Conservation (phyloP, 257 asterid genomes). For the Solanum dulcamara region DNA sequence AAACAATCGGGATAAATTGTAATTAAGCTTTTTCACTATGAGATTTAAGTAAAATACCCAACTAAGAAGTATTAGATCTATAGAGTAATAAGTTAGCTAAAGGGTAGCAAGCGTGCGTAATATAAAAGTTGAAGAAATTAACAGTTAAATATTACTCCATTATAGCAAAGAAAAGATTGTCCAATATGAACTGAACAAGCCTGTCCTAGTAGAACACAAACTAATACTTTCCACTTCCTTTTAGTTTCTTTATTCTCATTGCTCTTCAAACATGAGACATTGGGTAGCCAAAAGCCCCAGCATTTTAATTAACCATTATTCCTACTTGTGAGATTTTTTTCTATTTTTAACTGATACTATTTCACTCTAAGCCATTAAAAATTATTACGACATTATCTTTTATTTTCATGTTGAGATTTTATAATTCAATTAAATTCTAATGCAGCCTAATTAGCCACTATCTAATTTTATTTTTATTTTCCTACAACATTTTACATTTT, state of each 20-base stretch:
- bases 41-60: too few relatives aligned
- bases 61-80: neutral
- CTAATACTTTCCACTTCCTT: neutral
- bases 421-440: neutral
- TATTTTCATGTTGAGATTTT: neutral
- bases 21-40: too few relatives aligned
- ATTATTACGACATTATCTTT: neutral
- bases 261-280: conserved; percentile 7
- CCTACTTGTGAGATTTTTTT: neutral
- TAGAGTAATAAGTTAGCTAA: neutral
- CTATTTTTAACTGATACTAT: neutral
- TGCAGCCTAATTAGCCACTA: neutral
- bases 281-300: conserved; percentile 15
- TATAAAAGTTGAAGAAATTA: neutral
- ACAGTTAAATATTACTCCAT: neutral
- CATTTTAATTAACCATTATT: neutral
- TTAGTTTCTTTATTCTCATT: neutral
- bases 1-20: too few relatives aligned
- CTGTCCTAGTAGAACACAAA: conserved; percentile 13
- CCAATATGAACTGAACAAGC: conserved; percentile 21
- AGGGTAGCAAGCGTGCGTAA: neutral
- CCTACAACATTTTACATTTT: neutral
- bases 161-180: neutral
- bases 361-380: neutral
- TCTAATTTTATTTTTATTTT: neutral